Conservation (phyloP, 768 basidiomycete species). For the Krasilnikovozyma curviuscula region DNA sequence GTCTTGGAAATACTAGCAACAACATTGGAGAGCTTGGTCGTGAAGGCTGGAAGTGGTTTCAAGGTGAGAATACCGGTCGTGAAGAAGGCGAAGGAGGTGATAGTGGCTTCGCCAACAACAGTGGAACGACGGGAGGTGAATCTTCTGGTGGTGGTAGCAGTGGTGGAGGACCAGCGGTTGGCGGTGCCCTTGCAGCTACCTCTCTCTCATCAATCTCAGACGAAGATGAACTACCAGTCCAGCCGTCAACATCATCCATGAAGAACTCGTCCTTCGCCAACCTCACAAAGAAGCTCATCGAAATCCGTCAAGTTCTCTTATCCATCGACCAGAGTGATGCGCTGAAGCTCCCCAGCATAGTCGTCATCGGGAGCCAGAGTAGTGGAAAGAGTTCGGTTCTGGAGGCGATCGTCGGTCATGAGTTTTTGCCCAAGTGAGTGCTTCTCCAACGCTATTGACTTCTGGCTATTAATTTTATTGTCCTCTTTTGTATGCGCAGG, state of each 20-base stretch:
- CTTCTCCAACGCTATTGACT: neutral
- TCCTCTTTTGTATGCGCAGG: constrained; percentile 35
- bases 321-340: constrained; percentile 90
- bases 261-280: constrained; percentile 43
- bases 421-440: constrained; percentile 94
- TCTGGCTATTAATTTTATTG: neutral
- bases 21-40: no score
- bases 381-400: constrained; percentile 95
- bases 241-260: neutral
- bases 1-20: no score
- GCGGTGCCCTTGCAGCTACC: constrained; percentile 4
- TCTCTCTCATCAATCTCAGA: neutral
- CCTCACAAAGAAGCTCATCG: constrained; percentile 83
- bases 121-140: no score
- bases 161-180: no score
- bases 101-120: constrained; percentile 1
- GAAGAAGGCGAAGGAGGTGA: neutral
- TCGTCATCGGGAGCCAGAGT: constrained; percentile 95
- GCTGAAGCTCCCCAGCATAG: constrained; percentile 87
- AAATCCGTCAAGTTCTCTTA: constrained; percentile 82
- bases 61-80: no score
- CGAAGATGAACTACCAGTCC: neutral
- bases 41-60: no score
- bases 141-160: no score
- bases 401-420: constrained; percentile 91